These are phyloP conservation scores for Hyaloscypha bicolor DNA, from an alignment of 495 filamentous ascomycete genomes.

Conservation along the genomic window DNA sequence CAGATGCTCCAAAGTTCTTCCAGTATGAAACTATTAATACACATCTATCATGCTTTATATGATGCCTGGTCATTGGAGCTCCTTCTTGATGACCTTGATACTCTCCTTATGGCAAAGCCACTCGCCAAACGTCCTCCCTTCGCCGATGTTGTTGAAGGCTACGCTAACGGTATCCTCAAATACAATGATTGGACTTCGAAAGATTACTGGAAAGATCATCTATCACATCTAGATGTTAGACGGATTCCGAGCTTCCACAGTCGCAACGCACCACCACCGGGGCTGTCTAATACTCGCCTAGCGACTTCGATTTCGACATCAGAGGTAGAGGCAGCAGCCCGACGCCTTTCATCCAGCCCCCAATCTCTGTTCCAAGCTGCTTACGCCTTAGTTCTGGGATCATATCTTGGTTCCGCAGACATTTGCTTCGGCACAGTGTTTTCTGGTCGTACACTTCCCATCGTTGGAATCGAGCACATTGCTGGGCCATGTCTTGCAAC, in stretches of 20 bases:
- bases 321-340: constrained; percentile 34
- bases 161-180: constrained; percentile 29
- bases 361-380: constrained; percentile 73
- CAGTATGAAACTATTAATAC: constrained; percentile 42
- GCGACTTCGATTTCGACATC: constrained; percentile 24
- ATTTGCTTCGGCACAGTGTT: constrained; percentile 74
- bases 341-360: constrained; percentile 39
- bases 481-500: constrained; percentile 73
- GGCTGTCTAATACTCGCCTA: constrained; percentile 20
- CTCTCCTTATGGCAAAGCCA: constrained; percentile 36
- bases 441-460: constrained; percentile 70
- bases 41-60: constrained; percentile 77
- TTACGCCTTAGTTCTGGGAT: constrained; percentile 63
- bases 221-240: constrained; percentile 46
- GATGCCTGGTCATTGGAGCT: constrained; percentile 85
- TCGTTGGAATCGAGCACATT: constrained; percentile 67
- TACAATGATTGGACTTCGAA: constrained; percentile 35
- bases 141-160: constrained; percentile 46
- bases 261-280: constrained; percentile 13
- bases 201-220: constrained; percentile 58
- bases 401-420: constrained; percentile 64
- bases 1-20: constrained; percentile 43
- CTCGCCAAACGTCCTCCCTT: constrained; percentile 53
- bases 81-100: constrained; percentile 62
- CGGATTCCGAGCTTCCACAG: constrained; percentile 48